A percentile compares a stretch with the other conserved stretches of the same genome.
These are phyloP conservation scores for Sclerotiophoma versabilis DNA, from an alignment of 2,329 filamentous ascomycete species.

Conservation along the genomic window DNA sequence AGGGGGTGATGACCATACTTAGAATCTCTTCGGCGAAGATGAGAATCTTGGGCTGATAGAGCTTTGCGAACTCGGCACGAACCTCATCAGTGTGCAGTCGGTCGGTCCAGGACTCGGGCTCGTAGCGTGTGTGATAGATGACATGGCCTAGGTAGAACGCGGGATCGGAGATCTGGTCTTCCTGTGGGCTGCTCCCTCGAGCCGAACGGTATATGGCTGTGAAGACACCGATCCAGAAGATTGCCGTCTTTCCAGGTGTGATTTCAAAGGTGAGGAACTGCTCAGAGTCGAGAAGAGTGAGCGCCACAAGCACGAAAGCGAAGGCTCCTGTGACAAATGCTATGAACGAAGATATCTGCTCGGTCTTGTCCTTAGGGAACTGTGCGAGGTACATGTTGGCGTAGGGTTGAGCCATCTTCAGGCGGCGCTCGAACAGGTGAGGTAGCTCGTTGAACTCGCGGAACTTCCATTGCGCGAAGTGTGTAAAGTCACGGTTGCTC, in stretches of 20 bases:
- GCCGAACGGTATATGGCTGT: constrained; percentile 84
- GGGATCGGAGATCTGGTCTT: constrained; percentile 92
- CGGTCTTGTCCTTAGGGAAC: constrained; percentile 93
- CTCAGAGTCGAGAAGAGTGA: constrained; percentile 88
- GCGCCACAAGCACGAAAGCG: constrained; percentile 81
- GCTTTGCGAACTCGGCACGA: constrained; percentile 83
- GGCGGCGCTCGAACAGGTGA: constrained; percentile 86
- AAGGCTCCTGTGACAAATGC: constrained; percentile 88
- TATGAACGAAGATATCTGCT: constrained; percentile 82
- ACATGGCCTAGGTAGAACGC: constrained; percentile 88
- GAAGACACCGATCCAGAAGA: constrained; percentile 89
- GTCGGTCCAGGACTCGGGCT: constrained; percentile 86
- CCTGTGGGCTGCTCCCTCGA: constrained; percentile 78
- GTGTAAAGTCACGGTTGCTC: constrained; percentile 88
- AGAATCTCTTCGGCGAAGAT: constrained; percentile 93
- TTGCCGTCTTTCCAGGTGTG: constrained; percentile 82
- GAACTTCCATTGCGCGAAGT: constrained; percentile 96
- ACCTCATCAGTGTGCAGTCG: constrained; percentile 94
- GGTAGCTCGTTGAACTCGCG: constrained; percentile 96
- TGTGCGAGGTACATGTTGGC: constrained; percentile 92
- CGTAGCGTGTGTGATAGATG: constrained; percentile 91
- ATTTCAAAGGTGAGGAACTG: constrained; percentile 92
- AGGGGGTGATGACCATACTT: constrained; percentile 89
- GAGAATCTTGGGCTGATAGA: constrained; percentile 91
- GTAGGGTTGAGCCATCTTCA: constrained; percentile 94